Percentiles rank a stretch among this genome's conserved stretches.
Conservation (phyloP, 768 basidiomycete genomes). For the Hygrocybe coccinea region DNA sequence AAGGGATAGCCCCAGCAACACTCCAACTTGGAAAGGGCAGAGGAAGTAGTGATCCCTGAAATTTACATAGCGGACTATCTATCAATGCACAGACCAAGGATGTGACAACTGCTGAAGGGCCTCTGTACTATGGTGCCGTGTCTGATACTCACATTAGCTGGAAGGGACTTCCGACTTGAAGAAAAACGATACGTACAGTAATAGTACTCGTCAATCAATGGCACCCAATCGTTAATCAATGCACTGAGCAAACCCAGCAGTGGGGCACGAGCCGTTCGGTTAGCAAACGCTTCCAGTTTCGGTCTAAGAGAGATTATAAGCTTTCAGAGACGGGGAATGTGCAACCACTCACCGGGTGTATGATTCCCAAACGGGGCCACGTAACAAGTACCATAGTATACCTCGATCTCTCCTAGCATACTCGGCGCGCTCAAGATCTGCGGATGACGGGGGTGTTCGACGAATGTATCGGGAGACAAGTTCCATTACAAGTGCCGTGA, state of each 20-base stretch:
- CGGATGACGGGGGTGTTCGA: conserved; percentile 56
- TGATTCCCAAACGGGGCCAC: conserved; percentile 79
- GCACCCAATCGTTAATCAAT: conserved; percentile 80
- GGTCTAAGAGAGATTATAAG: conserved; percentile 44
- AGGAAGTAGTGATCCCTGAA: too few relatives aligned
- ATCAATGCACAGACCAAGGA: neutral
- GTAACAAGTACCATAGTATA: conserved; percentile 78
- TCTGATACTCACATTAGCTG: conserved; percentile 22
- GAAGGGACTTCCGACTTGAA: neutral
- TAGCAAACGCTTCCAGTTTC: conserved; percentile 62
- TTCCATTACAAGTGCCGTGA: conserved; percentile 63
- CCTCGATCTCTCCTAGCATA: conserved; percentile 80
- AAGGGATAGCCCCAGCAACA: too few relatives aligned
- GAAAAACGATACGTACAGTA: conserved; percentile 59
- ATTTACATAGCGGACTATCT: too few relatives aligned
- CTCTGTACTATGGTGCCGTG: conserved; percentile 35
- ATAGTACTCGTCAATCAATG: conserved; percentile 84
- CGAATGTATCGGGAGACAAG: conserved; percentile 73
- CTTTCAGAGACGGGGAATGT: conserved; percentile 2
- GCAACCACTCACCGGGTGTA: conserved; percentile 57
- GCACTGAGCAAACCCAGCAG: conserved; percentile 65
- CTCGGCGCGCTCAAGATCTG: conserved; percentile 65
- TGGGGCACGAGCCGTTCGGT: conserved; percentile 51
- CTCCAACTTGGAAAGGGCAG: too few relatives aligned
- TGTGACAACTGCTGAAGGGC: neutral